Base-by-base conservation (phyloP, 257 asterid species). In the Solanum gandarillasii region DNA sequence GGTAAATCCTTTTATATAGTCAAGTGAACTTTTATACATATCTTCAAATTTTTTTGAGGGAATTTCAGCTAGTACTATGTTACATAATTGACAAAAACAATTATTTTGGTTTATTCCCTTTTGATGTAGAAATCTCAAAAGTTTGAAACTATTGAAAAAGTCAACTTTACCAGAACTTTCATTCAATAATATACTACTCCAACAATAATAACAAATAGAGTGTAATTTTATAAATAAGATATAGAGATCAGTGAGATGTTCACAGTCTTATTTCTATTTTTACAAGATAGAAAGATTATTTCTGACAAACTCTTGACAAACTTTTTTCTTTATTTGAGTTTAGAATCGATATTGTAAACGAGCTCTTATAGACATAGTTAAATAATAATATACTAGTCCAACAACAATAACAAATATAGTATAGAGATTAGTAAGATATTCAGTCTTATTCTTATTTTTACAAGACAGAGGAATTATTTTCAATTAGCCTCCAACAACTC, bases 401-500 rank as follows among this genome's bases (percentile, higher is more conserved):
- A 20, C 0, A 58, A 58, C 0, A 58, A 58, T 0, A 58, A 58
- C 0, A 20, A 58, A 20, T 7, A 20, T 20, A 20, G 0, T 60
- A 60, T 21, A 60, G 12, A 60, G 2, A 60, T 60, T 21, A 20
- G 4, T 0, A 55, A 55, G n/a, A 20, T 55, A 58, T 58, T 3
- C 12, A 0, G 1, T 23, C 0, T 60, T 9, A 23, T 8, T 60
- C 14, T 1, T 23, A 60, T 60, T 9, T 60, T 25, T 25, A 67
- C 12, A 25, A 12, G 32, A 9, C 0, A 65, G 1, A 67, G 0
- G 0, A 0, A 12, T 68, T 67, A 1, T 0, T n/a, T 27, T 27
- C 2, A 7, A 27, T 25, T 68, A 6, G 0, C 3, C 6, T 16
- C 5, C 23, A 9, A 70, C 0, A 70, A 29, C 4, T 55, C 4